Conservation (phyloP, 805 yeast species). For the Kluyveromyces starmeri region DNA sequence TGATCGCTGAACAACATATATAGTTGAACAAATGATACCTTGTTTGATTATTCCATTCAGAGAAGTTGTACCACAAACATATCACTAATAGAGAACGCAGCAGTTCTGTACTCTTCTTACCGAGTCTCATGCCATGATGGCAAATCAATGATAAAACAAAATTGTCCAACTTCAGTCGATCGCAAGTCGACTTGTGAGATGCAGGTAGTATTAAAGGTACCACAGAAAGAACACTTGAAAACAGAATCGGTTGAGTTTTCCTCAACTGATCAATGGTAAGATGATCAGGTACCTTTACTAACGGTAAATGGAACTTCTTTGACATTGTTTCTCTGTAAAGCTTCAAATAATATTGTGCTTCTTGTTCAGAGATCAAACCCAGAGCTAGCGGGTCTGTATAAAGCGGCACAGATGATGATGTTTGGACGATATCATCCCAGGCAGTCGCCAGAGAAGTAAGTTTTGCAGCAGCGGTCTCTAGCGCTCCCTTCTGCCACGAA, state of each 20-base stretch:
- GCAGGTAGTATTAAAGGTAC: constrained; percentile 38
- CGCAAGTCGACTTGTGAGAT: constrained; percentile 29
- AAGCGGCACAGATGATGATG: constrained; percentile 35
- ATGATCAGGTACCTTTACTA: constrained; percentile 43
- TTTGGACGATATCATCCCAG: constrained; percentile 38
- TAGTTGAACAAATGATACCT: constrained; percentile 63
- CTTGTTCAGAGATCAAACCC: constrained; percentile 49
- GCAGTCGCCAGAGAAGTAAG: constrained; percentile 34
- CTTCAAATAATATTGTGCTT: constrained; percentile 47
- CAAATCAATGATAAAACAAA: constrained; percentile 42
- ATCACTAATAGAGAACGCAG: constrained; percentile 53
- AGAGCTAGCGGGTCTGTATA: constrained; percentile 45
- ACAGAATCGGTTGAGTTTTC: constrained; percentile 46
- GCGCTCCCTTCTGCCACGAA: constrained; percentile 21
- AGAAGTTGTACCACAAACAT: constrained; percentile 74
- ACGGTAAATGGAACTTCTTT: constrained; percentile 38
- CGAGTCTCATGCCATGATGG: constrained; percentile 56
- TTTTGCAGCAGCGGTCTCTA: constrained; percentile 37
- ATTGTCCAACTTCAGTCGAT: constrained; percentile 42
- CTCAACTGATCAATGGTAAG: constrained; percentile 41
- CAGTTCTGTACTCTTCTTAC: constrained; percentile 62
- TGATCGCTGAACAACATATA: constrained; percentile 57
- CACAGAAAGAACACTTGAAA: constrained; percentile 56
- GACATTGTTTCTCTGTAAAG: constrained; percentile 42
- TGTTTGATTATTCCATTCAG: constrained; percentile 73